Base-by-base conservation (phyloP, 331 rosid genomes). In the Acacia concinna region DNA sequence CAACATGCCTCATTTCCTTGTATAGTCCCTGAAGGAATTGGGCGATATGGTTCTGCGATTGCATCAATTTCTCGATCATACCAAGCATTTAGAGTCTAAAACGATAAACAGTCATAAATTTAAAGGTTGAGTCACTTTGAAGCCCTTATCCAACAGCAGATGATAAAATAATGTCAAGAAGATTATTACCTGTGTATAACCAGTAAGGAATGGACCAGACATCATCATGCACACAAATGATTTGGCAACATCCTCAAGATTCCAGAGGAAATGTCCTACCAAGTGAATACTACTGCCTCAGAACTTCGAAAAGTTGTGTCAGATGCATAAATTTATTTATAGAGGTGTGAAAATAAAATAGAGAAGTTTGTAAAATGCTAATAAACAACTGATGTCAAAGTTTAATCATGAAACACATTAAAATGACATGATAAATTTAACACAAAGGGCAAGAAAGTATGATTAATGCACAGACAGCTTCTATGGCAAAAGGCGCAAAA, bases 11-110 rank as follows among this genome's bases (percentile, higher is more conserved):
- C 92, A 25, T 69, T 81, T 83, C 88, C 92, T 75, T 86, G 81
- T 66, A 88, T 90, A 71, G 87, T 88, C 37, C 94, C 92, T 0
- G 94, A 90, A 57, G 94, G 92, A 84, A 90, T 90, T 44, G 94
- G 94, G 34, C 92, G 91, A 78, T 90, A 90, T 49, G 94, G 92
- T 78, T 90, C 92, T 40, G 82, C 88, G 40, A 60, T 30, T 60
- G 67, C 67, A 60, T 60, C 67, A 60, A 60, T 60, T 14, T 60
- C 67, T 12, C 21, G 38, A 17, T 60, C 38, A 60, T 28, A 30
- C 67, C 67, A 60, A 60, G 30, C 38, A 30, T 60, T 28, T 15
- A 60, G n/a, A 28, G 38, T 60, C 67, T 60, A 14, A 60, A 15
- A 60, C n/a, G 14, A 28, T 30, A 60, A 28, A 30, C 20, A 27